phyloP scores from a whole-genome alignment of 176 grass and related monocot species.

The Carex pumila region DNA sequence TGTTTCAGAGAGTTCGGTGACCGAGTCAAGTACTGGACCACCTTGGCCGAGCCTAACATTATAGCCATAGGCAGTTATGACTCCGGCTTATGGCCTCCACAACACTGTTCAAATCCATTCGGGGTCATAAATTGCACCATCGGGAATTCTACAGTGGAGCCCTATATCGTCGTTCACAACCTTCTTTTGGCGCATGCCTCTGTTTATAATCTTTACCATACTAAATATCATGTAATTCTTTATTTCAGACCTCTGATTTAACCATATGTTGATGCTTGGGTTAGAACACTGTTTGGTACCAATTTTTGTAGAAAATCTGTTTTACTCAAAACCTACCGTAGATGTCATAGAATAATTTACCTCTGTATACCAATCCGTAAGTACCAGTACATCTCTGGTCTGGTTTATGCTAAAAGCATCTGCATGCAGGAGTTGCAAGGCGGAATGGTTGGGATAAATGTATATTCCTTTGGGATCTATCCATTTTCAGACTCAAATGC shows the following conservation, averaged over 20 bases:
- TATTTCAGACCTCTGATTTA: not conserved
- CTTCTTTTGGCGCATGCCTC: constrained; percentile 47
- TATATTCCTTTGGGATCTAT: constrained; percentile 39
- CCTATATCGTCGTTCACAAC: constrained; percentile 48
- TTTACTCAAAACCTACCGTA: not conserved
- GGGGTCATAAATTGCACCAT: constrained; percentile 32
- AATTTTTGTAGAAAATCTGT: not conserved
- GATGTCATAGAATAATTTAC: not conserved
- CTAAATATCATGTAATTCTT: constrained; percentile 43
- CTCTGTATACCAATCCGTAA: not conserved
- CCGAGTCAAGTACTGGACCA: constrained; percentile 52
- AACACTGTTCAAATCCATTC: constrained; percentile 51
- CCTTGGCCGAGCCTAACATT: constrained; percentile 34
- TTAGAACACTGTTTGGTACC: not conserved
- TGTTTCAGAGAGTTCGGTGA: constrained; percentile 61
- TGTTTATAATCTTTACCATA: constrained; percentile 31
- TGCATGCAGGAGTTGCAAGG: constrained; percentile 32
- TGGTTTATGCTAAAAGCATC: not conserved
- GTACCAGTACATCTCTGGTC: not conserved
- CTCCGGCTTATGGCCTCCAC: constrained; percentile 19
- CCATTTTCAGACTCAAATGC: constrained; percentile 33
- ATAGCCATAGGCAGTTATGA: constrained; percentile 12
- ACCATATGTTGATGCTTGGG: not conserved
- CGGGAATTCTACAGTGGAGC: constrained; percentile 48
- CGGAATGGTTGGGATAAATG: constrained; percentile 41